A percentile compares a stretch with the other conserved stretches of the same genome.
These are phyloP conservation scores for Artemisia argyi DNA, from an alignment of 129 eudicot species.

Conservation along the genomic window DNA sequence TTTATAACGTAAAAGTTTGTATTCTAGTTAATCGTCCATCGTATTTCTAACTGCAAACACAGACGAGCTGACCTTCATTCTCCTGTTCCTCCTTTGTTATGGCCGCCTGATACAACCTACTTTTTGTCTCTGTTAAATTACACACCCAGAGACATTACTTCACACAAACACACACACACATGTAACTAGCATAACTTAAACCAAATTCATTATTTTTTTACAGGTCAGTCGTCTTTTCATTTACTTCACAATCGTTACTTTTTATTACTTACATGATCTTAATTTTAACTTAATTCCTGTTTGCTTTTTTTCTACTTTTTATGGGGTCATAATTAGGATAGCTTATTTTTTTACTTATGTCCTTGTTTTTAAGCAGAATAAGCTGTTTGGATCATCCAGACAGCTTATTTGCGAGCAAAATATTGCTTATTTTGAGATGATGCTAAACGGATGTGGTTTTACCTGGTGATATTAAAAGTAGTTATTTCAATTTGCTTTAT, in stretches of 20 bases:
- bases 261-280: neutral
- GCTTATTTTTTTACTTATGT: no score
- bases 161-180: neutral
- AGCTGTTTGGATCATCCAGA: no score
- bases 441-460: no score
- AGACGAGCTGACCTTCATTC: slow-evolving; percentile 21
- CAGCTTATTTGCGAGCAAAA: no score
- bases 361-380: no score
- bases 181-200: neutral
- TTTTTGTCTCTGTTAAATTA: neutral
- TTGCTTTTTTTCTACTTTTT: no score
- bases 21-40: slow-evolving; percentile 31
- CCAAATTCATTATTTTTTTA: neutral
- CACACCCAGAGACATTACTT: neutral
- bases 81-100: slow-evolving; percentile 14
- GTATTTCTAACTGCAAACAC: slow-evolving; percentile 29
- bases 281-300: slow-evolving; percentile 4
- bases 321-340: no score
- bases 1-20: slow-evolving; percentile 17
- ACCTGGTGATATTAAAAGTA: no score
- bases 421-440: no score
- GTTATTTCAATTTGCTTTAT: neutral
- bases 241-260: slow-evolving; percentile 18
- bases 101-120: slow-evolving; percentile 29
- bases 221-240: slow-evolving; percentile 18